Percentiles rank a stretch among this genome's conserved stretches.
Conservation (phyloP, 306 rosid genomes). For the Prinsepia uniflora region DNA sequence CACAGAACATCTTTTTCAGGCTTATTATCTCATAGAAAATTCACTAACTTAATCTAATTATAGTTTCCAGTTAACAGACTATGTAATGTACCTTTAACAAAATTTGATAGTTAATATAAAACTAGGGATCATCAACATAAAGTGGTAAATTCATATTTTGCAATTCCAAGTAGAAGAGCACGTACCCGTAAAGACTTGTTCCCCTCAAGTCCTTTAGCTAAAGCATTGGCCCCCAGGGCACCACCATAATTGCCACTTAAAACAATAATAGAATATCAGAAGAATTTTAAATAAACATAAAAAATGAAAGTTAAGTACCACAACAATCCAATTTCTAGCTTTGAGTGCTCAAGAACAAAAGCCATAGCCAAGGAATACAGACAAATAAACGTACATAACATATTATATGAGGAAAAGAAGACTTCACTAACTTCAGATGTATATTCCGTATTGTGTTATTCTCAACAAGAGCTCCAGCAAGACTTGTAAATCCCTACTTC, state of each 20-base stretch:
- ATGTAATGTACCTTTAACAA: neutral
- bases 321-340: conserved; percentile 8
- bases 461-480: conserved; percentile 92
- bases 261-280: conserved; percentile 29
- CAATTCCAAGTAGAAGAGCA: neutral
- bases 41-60: neutral
- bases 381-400: neutral
- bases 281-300: conserved; percentile 13
- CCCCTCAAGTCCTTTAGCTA: conserved; percentile 86
- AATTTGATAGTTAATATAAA: neutral
- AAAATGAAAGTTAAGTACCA: conserved; percentile 21
- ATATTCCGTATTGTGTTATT: conserved; percentile 64
- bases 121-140: conserved; percentile 6
- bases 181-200: conserved; percentile 89
- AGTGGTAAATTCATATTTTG: neutral
- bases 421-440: conserved; percentile 72
- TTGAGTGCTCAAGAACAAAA: conserved; percentile 18
- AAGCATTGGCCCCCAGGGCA: conserved; percentile 92
- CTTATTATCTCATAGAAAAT: neutral
- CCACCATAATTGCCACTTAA: conserved; percentile 96
- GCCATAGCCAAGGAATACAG: conserved; percentile 7
- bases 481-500: conserved; percentile 93
- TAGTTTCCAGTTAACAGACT: neutral
- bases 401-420: conserved; percentile 2
- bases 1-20: neutral